These are phyloP conservation scores for Eleusine coracana DNA, from an alignment of 176 grass and related monocot genomes.

Conservation along the genomic window DNA sequence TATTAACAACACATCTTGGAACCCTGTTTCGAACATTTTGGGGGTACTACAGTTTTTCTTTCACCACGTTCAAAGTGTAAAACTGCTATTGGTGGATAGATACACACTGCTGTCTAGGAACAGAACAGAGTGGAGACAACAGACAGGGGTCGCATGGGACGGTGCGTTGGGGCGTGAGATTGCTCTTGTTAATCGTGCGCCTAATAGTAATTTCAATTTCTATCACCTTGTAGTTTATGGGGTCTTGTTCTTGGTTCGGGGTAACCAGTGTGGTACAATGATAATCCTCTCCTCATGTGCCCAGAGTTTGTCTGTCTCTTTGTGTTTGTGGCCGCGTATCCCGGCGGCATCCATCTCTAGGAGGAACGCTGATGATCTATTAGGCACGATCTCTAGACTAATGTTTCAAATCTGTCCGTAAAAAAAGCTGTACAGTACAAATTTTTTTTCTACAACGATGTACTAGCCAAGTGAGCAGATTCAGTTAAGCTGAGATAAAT, in stretches of 20 bases:
- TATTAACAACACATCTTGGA: too few species aligned
- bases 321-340: background rate
- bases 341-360: conserved; percentile 13
- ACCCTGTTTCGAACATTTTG: background rate
- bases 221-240: background rate
- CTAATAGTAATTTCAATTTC: background rate
- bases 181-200: background rate
- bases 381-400: background rate
- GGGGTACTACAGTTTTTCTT: too few species aligned
- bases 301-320: conserved; percentile 37
- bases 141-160: conserved; percentile 37
- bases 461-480: background rate
- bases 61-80: background rate
- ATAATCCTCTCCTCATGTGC: conserved; percentile 19
- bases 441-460: background rate
- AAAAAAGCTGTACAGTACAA: background rate
- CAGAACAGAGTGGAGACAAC: background rate
- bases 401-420: background rate
- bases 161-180: conserved; percentile 37
- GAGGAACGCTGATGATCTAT: background rate
- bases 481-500: background rate
- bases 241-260: background rate
- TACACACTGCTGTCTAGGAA: background rate
- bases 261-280: background rate
- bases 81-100: background rate